These are phyloP conservation scores for Ceriops zippeliana DNA, from an alignment of 345 rosid species.

Conservation along the genomic window DNA sequence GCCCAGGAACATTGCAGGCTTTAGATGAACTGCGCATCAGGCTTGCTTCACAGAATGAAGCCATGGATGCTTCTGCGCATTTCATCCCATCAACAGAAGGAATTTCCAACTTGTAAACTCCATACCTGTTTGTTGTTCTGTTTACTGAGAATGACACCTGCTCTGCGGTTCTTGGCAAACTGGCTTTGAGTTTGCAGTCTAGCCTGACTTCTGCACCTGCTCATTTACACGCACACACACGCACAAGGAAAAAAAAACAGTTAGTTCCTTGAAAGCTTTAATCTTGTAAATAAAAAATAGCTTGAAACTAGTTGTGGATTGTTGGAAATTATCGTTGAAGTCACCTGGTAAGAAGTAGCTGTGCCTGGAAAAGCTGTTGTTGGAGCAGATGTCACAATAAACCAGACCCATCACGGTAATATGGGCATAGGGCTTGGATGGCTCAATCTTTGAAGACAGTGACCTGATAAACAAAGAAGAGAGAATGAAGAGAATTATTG, in stretches of 20 bases:
- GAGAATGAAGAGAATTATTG: conserved; percentile 33
- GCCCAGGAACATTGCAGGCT: conserved; percentile 79
- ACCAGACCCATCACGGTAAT: conserved; percentile 86
- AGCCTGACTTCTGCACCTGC: conserved; percentile 83
- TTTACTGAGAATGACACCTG: conserved; percentile 66
- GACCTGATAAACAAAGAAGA: conserved; percentile 36
- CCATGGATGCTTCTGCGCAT: conserved; percentile 67
- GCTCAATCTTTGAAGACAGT: conserved; percentile 32
- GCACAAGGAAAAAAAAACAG: neutral
- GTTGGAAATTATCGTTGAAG: neutral
- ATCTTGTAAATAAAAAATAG: too few species aligned
- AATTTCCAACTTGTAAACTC: conserved; percentile 70
- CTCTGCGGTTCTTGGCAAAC: conserved; percentile 55
- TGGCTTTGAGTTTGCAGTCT: conserved; percentile 72
- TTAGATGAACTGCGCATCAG: conserved; percentile 51
- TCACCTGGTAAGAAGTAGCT: conserved; percentile 96
- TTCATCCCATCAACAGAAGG: conserved; percentile 69
- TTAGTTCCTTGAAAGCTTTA: neutral
- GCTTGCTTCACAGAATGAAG: conserved; percentile 69
- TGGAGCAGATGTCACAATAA: conserved; percentile 94
- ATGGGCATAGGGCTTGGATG: conserved; percentile 37
- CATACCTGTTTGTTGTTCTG: conserved; percentile 76
- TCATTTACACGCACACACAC: neutral
- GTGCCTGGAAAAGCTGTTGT: conserved; percentile 88
- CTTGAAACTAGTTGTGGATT: neutral